Conservation (phyloP, 2,329 filamentous ascomycete species). For the Amauroascus verrucosus region DNA sequence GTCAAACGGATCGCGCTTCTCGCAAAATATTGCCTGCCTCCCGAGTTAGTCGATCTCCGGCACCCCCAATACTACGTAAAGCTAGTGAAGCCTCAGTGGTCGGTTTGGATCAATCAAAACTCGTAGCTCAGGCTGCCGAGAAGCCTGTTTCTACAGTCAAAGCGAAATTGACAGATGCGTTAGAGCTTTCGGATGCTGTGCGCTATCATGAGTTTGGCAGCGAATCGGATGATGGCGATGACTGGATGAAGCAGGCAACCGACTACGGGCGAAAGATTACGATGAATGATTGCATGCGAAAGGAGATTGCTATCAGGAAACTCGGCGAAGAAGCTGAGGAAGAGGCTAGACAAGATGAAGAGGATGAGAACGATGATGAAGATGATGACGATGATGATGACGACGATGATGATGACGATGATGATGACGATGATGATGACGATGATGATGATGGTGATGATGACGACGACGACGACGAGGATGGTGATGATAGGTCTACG, state of each 20-base stretch:
- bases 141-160: neutral
- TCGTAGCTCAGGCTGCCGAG: neutral
- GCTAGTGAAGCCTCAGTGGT: neutral
- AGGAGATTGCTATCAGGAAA: slow-evolving; percentile 79
- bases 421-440: slow-evolving; percentile 57
- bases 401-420: slow-evolving; percentile 43
- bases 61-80: slow-evolving; percentile 20
- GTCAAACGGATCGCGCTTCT: slow-evolving; percentile 18
- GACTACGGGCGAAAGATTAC: slow-evolving; percentile 63
- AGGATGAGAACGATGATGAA: slow-evolving; percentile 48
- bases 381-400: slow-evolving; percentile 44
- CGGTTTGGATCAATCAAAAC: neutral
- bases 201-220: slow-evolving; percentile 86
- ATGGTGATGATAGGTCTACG: slow-evolving; percentile 38
- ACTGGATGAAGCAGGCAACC: slow-evolving; percentile 71
- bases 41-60: slow-evolving; percentile 33
- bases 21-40: slow-evolving; percentile 21
- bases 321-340: slow-evolving; percentile 84
- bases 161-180: slow-evolving; percentile 22
- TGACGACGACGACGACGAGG: slow-evolving; percentile 27
- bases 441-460: slow-evolving; percentile 48
- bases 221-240: slow-evolving; percentile 70
- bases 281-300: slow-evolving; percentile 76
- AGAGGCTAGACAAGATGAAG: slow-evolving; percentile 66
- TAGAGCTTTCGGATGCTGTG: slow-evolving; percentile 35